A percentile compares a stretch with the other conserved stretches of the same genome.
Evolutionary conservation across 1,284 basidiomycete genomes (phyloP).

Genomic region (Sanghuangporus baumii): DNA sequence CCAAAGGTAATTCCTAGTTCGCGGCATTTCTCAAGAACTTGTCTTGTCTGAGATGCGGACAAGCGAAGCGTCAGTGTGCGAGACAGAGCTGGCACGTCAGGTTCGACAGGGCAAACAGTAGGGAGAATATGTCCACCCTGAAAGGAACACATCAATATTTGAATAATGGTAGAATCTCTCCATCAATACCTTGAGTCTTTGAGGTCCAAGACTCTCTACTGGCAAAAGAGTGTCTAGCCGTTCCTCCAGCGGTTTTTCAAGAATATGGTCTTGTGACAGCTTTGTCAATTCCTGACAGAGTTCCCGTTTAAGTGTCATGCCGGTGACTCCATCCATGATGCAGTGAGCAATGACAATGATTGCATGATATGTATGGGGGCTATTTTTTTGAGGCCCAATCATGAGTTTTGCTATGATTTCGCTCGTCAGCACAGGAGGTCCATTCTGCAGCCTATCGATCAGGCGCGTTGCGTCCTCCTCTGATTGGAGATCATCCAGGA

Average conservation of each 20-base stretch:
- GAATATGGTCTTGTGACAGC: conserved; percentile 17
- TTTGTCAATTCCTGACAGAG: conserved; percentile 40
- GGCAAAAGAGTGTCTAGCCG: conserved; percentile 38
- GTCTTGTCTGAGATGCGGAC: conserved; percentile 24
- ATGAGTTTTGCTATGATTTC: conserved; percentile 33
- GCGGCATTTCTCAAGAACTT: conserved; percentile 35
- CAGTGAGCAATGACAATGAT: conserved; percentile 39
- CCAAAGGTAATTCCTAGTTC: conserved; percentile 43
- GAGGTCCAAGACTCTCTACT: conserved; percentile 33
- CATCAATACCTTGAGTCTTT: conserved; percentile 31
- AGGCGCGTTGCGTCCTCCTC: conserved; percentile 19
- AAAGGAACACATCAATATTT: neutral
- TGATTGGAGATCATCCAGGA: conserved; percentile 18
- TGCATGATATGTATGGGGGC: conserved; percentile 32
- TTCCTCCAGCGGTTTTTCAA: conserved; percentile 27
- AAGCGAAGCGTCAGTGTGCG: conserved; percentile 24
- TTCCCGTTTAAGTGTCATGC: conserved; percentile 34
- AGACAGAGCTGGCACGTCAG: conserved; percentile 33
- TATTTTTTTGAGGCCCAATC: conserved; percentile 31
- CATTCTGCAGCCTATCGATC: conserved; percentile 29
- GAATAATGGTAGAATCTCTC: neutral
- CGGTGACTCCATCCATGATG: conserved; percentile 45
- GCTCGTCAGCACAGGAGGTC: conserved; percentile 32
- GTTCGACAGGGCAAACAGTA: conserved; percentile 31
- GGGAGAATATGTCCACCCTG: conserved; percentile 60